Conservation (phyloP, 331 rosid genomes). For the Malus hybrid region DNA sequence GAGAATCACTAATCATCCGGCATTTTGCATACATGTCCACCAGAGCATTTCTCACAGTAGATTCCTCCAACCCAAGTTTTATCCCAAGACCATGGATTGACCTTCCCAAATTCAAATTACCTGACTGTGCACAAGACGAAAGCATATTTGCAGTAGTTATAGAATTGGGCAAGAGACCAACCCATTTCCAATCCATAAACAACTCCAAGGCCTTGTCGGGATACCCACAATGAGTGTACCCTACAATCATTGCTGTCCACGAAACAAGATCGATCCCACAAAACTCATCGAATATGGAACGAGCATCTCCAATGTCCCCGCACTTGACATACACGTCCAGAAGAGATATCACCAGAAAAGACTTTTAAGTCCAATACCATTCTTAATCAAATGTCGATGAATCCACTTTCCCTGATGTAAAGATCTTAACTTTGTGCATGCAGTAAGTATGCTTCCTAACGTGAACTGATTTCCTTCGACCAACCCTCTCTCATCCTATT, state of each 20-base stretch:
- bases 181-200: conserved; percentile 37
- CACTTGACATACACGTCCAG: conserved; percentile 73
- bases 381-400: conserved; percentile 59
- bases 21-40: conserved; percentile 79
- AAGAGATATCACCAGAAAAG: conserved; percentile 42
- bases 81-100: conserved; percentile 48
- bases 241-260: conserved; percentile 90
- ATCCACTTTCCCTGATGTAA: conserved; percentile 83
- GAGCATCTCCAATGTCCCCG: conserved; percentile 56
- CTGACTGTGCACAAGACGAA: conserved; percentile 60
- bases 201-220: conserved; percentile 48
- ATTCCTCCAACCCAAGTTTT: conserved; percentile 49
- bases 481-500: conserved; percentile 62
- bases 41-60: conserved; percentile 56
- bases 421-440: conserved; percentile 46
- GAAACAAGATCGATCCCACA: conserved; percentile 39
- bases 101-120: conserved; percentile 38
- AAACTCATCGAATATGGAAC: conserved; percentile 47
- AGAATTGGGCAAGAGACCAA: conserved; percentile 50
- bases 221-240: conserved; percentile 57
- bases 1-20: conserved; percentile 34
- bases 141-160: conserved; percentile 59
- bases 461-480: conserved; percentile 51
- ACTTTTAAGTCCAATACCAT: conserved; percentile 33
- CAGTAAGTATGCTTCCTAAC: conserved; percentile 48